A percentile compares a stretch with the other conserved stretches of the same genome.
These are phyloP conservation scores for Saraca asoca DNA, from an alignment of 331 rosid species.

Conservation along the genomic window DNA sequence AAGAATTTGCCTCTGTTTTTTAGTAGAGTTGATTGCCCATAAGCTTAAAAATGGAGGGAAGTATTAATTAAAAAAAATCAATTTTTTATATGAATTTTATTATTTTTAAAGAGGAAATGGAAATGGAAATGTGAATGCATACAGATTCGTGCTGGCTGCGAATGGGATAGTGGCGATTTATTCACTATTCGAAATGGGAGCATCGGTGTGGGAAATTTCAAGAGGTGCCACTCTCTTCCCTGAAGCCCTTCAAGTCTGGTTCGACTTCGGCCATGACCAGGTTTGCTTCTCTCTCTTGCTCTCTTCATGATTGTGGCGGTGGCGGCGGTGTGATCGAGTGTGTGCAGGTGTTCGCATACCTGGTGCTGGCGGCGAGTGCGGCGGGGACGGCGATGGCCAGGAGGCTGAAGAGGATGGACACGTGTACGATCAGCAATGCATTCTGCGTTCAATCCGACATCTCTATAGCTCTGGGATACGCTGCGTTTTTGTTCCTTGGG, in stretches of 20 bases:
- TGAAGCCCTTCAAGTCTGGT: conserved; percentile 88
- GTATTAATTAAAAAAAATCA: no score
- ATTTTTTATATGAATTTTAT: no score
- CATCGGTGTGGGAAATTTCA: conserved; percentile 91
- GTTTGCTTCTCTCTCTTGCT: conserved; percentile 30
- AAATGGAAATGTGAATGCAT: background rate
- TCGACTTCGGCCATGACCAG: conserved; percentile 99
- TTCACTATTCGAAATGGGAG: conserved; percentile 81
- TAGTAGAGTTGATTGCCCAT: background rate
- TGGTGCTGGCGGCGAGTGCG: conserved; percentile 78
- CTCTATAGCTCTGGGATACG: conserved; percentile 70
- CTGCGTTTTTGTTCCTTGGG: conserved; percentile 80
- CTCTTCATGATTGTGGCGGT: background rate
- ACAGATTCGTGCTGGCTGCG: conserved; percentile 87
- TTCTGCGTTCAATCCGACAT: conserved; percentile 82
- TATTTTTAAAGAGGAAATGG: no score
- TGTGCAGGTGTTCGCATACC: conserved; percentile 83
- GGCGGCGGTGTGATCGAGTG: background rate
- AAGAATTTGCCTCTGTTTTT: background rate
- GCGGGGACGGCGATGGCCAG: conserved; percentile 82
- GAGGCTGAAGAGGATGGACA: conserved; percentile 52
- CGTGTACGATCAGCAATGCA: conserved; percentile 64
- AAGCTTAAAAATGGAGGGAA: background rate
- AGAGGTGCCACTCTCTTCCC: conserved; percentile 81
- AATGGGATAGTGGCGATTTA: conserved; percentile 78